Conservation (phyloP, 1,284 basidiomycete genomes). For the Boletus mariae region DNA sequence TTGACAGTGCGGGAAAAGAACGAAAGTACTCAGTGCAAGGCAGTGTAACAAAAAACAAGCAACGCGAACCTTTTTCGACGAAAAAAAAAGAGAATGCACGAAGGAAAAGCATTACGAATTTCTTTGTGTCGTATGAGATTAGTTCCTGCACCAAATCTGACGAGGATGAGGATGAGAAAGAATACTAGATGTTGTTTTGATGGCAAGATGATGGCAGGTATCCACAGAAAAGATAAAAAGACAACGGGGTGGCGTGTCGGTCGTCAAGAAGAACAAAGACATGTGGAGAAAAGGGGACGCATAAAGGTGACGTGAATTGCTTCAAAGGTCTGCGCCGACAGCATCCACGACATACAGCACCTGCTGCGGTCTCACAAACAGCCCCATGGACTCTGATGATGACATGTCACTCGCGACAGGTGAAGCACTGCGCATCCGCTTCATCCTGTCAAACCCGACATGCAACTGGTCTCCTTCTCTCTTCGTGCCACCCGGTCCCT, state of each 20-base stretch:
- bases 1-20: slow-evolving; percentile 1
- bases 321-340: slow-evolving; percentile 41
- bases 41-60: not conserved
- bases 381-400: slow-evolving; percentile 58
- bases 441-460: slow-evolving; percentile 49
- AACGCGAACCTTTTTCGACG: slow-evolving; percentile 8
- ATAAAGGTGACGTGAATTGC: not conserved
- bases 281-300: not conserved
- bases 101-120: slow-evolving; percentile 17
- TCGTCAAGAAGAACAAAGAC: slow-evolving; percentile 9
- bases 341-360: slow-evolving; percentile 81
- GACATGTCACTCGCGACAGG: slow-evolving; percentile 66
- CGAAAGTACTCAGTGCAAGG: not conserved
- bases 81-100: not conserved
- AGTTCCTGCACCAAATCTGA: slow-evolving; percentile 20
- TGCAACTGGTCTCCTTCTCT: slow-evolving; percentile 65
- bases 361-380: slow-evolving; percentile 78
- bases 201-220: slow-evolving; percentile 11
- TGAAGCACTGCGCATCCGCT: slow-evolving; percentile 66
- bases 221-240: slow-evolving; percentile 1
- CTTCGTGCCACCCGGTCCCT: slow-evolving; percentile 39
- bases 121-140: slow-evolving; percentile 20
- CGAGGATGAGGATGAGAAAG: slow-evolving; percentile 1
- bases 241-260: slow-evolving; percentile 4
- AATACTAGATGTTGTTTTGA: slow-evolving; percentile 12